Evolutionary conservation across 192 early-diverging fungal species (phyloP).

Genomic region (Chytriomyces confervae): DNA sequence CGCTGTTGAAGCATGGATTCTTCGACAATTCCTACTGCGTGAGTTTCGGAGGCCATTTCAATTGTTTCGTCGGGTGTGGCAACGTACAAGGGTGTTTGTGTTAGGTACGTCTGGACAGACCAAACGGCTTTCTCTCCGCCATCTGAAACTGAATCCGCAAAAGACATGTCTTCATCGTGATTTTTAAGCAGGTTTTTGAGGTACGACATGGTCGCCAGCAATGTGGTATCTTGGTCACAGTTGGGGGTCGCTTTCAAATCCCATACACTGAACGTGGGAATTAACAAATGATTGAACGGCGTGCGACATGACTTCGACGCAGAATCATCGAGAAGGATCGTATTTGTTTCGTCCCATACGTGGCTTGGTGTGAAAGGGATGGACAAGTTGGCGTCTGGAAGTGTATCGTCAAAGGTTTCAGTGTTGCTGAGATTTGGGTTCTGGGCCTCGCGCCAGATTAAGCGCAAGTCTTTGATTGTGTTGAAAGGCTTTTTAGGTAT

Average conservation of each 20-base stretch:
- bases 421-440: too few species aligned
- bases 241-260: conserved; percentile 30
- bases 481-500: conserved; percentile 4
- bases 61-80: not conserved
- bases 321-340: conserved; percentile 54
- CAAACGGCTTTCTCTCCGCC: not conserved
- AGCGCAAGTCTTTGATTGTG: conserved; percentile 45
- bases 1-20: not conserved
- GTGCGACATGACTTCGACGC: conserved; percentile 40
- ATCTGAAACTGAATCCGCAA: not conserved
- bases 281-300: conserved; percentile 41
- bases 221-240: conserved; percentile 31
- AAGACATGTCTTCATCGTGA: not conserved
- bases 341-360: conserved; percentile 41
- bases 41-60: not conserved
- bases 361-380: conserved; percentile 1
- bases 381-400: not conserved
- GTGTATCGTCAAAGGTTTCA: too few species aligned
- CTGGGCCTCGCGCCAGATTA: conserved; percentile 33
- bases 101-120: not conserved
- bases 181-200: not conserved
- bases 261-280: conserved; percentile 47
- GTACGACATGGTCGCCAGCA: conserved; percentile 6
- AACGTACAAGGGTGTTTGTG: conserved; percentile 3
- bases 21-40: not conserved